phyloP scores from a whole-genome alignment of 129 eudicot species.

The Escallonia herrerae region DNA sequence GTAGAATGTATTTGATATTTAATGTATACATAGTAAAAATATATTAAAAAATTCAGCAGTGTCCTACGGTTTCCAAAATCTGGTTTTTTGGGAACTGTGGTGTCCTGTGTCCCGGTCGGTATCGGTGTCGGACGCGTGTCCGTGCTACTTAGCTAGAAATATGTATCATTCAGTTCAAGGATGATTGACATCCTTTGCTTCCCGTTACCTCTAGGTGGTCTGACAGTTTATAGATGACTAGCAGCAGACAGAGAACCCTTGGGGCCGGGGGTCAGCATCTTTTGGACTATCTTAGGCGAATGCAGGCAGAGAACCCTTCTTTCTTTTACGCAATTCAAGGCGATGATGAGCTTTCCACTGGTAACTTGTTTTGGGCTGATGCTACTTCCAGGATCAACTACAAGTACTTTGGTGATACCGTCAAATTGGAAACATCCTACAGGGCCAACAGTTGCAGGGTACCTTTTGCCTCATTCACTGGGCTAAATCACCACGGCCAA shows the following conservation, averaged over 20 bases:
- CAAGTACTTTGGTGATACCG: conserved; percentile 67
- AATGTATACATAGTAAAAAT: too few relatives aligned
- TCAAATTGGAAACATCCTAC: conserved; percentile 46
- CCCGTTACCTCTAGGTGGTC: too few relatives aligned
- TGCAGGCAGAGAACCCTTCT: conserved; percentile 48
- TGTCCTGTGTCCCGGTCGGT: too few relatives aligned
- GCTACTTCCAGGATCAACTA: conserved; percentile 54
- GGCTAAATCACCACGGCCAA: conserved; percentile 73
- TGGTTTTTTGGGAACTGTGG: too few relatives aligned
- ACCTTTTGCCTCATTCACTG: conserved; percentile 63
- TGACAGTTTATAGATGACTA: background rate
- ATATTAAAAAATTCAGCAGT: too few relatives aligned
- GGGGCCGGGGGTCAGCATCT: conserved; percentile 41
- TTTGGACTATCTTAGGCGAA: conserved; percentile 50
- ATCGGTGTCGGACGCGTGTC: too few relatives aligned
- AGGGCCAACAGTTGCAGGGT: conserved; percentile 24
- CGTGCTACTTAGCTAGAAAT: too few relatives aligned
- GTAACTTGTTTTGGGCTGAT: conserved; percentile 64
- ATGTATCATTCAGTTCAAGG: too few relatives aligned
- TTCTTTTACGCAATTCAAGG: conserved; percentile 54
- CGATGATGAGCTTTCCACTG: conserved; percentile 25
- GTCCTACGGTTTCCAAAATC: too few relatives aligned
- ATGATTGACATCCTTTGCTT: too few relatives aligned
- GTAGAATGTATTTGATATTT: too few relatives aligned
- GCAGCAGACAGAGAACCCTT: conserved; percentile 23